Evolutionary conservation across 805 yeast species (phyloP), one percentile per base, ranked within the genome.

Genomic region (Jamesozyma spencerorum): DNA sequence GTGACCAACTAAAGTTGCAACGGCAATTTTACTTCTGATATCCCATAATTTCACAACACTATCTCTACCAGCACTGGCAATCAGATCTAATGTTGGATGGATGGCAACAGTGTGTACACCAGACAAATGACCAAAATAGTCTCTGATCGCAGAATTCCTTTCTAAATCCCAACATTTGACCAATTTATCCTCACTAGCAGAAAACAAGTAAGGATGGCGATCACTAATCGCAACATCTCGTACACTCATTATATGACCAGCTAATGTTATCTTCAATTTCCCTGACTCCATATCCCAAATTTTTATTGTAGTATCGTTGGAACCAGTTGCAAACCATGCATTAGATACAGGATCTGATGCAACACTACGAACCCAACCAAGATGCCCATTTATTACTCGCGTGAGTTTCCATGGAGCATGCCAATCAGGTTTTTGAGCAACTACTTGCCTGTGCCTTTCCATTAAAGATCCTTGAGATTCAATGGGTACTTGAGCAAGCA

Each of bases 161-260:
- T 90, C 97, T 49, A 92, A 69, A 65, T 92, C 99, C 97, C 97
- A 92, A 61, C 97, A 88, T 56, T 85, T 77, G 8, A 87, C 85
- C 19, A 87, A 71, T 58, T 88, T 88, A 59, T 92, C 99, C 56
- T 92, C 97, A 34, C 95, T 83, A 18, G 92, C 88, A 12, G 90
- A 77, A 58, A 88, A 92, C 67, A 92, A 64, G 59, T 90, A 90
- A 0, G 97, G 96, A 56, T 80, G 86, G 40, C 82, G 67, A 2
- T 71, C 66, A 0, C 95, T 84, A 0, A 90, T 72, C 0, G 72
- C 79, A 13, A 92, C 54, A 2, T 85, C 82, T 41, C 96, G 64
- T 1, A 92, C 90, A 0, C 86, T 77, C 95, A 90, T 84, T 4
- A 82, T 73, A 60, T 92, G 98, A 1, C 97, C 97, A 0, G 95